A percentile compares a stretch with the other conserved stretches of the same genome.
These are phyloP conservation scores for Periglandula ipomoeae DNA, from an alignment of 2,329 filamentous ascomycete species.

Conservation along the genomic window DNA sequence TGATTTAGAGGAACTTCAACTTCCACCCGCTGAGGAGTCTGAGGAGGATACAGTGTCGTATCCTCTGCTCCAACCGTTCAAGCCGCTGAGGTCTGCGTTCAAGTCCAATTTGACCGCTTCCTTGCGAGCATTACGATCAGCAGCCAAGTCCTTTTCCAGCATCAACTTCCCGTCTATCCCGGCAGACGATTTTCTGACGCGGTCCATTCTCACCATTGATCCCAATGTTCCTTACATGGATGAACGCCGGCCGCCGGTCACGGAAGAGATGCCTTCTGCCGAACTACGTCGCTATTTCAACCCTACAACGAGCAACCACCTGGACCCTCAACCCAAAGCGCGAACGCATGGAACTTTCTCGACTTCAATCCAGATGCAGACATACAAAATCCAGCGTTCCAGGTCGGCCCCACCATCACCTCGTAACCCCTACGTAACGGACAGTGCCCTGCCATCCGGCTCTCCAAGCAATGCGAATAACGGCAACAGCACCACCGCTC, in stretches of 20 bases:
- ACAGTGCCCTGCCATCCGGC: neutral
- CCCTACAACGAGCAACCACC: constrained; percentile 39
- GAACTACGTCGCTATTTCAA: constrained; percentile 60
- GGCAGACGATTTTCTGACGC: constrained; percentile 56
- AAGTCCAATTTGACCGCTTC: constrained; percentile 63
- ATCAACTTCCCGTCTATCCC: constrained; percentile 56
- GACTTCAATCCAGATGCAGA: constrained; percentile 64
- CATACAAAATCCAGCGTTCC: constrained; percentile 51
- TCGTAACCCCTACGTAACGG: constrained; percentile 18
- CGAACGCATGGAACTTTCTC: constrained; percentile 34
- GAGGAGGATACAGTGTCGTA: neutral
- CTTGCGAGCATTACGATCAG: constrained; percentile 52
- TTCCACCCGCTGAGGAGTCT: constrained; percentile 21
- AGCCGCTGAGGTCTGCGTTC: constrained; percentile 48
- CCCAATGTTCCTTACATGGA: constrained; percentile 58
- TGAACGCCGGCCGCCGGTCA: constrained; percentile 53
- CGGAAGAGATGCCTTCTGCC: constrained; percentile 56
- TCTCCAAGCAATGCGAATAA: constrained; percentile 11
- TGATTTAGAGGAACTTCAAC: constrained; percentile 39
- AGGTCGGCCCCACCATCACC: constrained; percentile 26
- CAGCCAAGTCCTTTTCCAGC: constrained; percentile 53
- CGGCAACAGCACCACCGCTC: neutral
- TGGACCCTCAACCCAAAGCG: constrained; percentile 20
- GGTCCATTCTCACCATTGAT: constrained; percentile 59
- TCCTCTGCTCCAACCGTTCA: constrained; percentile 29